These are phyloP conservation scores for Blastobotrys proliferans DNA, from an alignment of 1,139 yeast species.

Conservation along the genomic window DNA sequence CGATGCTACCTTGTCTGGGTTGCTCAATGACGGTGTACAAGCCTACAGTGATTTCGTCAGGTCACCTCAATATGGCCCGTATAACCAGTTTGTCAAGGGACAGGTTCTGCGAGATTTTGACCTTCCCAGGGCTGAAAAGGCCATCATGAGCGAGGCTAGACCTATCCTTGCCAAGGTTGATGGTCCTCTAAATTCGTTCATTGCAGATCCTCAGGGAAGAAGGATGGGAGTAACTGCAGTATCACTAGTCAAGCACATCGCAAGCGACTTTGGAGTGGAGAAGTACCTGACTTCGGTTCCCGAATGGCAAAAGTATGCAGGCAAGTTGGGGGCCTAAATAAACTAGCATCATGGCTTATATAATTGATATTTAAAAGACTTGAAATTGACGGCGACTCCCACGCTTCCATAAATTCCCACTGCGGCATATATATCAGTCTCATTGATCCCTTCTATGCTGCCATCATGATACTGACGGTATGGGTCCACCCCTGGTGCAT, in stretches of 20 bases:
- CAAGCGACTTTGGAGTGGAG: slow-evolving; percentile 21
- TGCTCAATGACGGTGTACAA: slow-evolving; percentile 18
- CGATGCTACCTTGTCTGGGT: slow-evolving; percentile 13
- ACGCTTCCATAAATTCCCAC: slow-evolving; percentile 30
- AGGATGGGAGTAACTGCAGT: slow-evolving; percentile 21
- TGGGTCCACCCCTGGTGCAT: slow-evolving; percentile 19
- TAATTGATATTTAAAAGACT: slow-evolving; percentile 16
- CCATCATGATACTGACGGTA: slow-evolving; percentile 23
- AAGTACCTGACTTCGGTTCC: slow-evolving; percentile 7
- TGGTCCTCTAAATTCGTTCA: slow-evolving; percentile 14
- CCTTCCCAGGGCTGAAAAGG: slow-evolving; percentile 15
- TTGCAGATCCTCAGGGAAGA: slow-evolving; percentile 23
- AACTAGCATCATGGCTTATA: too few species aligned
- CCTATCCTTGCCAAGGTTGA: slow-evolving; percentile 10
- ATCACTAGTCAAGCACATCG: slow-evolving; percentile 22
- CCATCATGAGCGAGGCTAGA: slow-evolving; percentile 10
- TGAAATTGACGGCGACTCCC: slow-evolving; percentile 27
- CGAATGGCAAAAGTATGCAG: slow-evolving; percentile 9
- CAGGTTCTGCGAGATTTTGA: slow-evolving; percentile 24
- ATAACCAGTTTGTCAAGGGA: slow-evolving; percentile 23
- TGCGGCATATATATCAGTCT: slow-evolving; percentile 28
- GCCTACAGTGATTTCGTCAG: slow-evolving; percentile 23
- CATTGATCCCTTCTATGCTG: slow-evolving; percentile 23
- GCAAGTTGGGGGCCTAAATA: background rate
- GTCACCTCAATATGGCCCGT: slow-evolving; percentile 24